Evolutionary conservation across 2,329 filamentous ascomycete species (phyloP), one percentile per base, ranked within the genome.

Genomic region (Fusarium nematophilum): DNA sequence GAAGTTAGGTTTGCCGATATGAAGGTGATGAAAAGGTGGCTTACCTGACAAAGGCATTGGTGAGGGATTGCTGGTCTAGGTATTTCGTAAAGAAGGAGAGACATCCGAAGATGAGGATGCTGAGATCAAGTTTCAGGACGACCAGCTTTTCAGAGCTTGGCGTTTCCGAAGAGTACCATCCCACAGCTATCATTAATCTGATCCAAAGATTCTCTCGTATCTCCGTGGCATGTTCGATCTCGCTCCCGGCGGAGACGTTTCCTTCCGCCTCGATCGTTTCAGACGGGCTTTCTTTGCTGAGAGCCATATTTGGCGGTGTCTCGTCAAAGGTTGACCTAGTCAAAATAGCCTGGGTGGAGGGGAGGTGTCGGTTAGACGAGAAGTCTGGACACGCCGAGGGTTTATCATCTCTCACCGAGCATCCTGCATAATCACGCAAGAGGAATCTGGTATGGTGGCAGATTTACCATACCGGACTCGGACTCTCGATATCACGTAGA

Each of bases 81-180:
- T 76, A 76, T 38, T 77, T 77, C 4, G 74, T 77, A 50, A 77
- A 77, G 60, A 77, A 76, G 7, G 71, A 75, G 4, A 77, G 57
- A 18, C 75, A 77, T 0, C 75, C 75, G 56, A 75, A 77, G 7
- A 76, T 59, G 15, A 77, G 63, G 30, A 77, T 75, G 47, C 70
- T 70, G 6, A 77, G 57, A 44, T 77, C 75, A 5, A 77, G 72
- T 49, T 75, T 75, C 44, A 76, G 49, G 9, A 76, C 67, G 9
- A 77, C 60, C 5, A 53, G 45, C 58, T 76, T 77, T 51, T 77
- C 75, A 6, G 65, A 53, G 11, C 60, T 52, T 1, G 70, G 62
- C 69, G 71, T 75, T 26, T 68, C 65, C 17, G 56, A 55, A 3
- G 72, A 71, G 50, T 76, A 76, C 75, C 75, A 77, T 18, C 63